Evolutionary conservation across 2,329 filamentous ascomycete species (phyloP).

Genomic region (Hypocrella siamensis): DNA sequence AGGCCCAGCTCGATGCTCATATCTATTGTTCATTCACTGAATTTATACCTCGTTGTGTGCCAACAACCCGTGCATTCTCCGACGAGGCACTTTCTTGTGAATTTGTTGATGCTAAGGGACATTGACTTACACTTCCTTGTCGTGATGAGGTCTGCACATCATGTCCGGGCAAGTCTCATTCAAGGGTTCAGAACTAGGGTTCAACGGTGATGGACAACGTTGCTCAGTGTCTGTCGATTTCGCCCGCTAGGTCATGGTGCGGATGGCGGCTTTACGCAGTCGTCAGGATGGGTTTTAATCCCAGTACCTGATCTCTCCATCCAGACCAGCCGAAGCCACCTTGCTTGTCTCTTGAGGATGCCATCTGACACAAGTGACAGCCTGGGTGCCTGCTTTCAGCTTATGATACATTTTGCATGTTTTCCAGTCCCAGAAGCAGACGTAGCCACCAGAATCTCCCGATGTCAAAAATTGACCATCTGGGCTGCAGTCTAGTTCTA

Average conservation of each 20-base stretch:
- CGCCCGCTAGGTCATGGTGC: background rate
- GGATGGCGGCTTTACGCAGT: background rate
- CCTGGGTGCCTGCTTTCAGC: constrained; percentile 67
- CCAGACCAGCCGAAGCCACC: constrained; percentile 76
- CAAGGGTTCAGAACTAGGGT: too few relatives aligned
- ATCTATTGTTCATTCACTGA: too few relatives aligned
- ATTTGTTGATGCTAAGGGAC: too few relatives aligned
- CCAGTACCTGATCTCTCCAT: constrained; percentile 84
- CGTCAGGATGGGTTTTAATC: constrained; percentile 38
- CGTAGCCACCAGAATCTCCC: constrained; percentile 75
- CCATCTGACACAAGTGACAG: constrained; percentile 82
- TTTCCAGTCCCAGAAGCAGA: constrained; percentile 99
- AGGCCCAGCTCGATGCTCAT: too few relatives aligned
- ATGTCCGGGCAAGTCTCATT: too few relatives aligned
- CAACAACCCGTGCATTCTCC: too few relatives aligned
- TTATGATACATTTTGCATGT: constrained; percentile 99
- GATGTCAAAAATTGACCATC: constrained; percentile 84
- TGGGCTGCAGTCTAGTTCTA: constrained; percentile 75
- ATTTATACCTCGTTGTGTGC: too few relatives aligned
- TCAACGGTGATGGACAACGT: too few relatives aligned
- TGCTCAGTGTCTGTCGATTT: background rate
- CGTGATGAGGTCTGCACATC: too few relatives aligned
- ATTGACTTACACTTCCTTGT: too few relatives aligned
- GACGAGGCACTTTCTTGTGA: too few relatives aligned
- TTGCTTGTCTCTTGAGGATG: constrained; percentile 96